Percentiles rank a stretch among this genome's conserved stretches.
Evolutionary conservation across 2,329 filamentous ascomycete species (phyloP).

Genomic region (Cryphonectria nitschkei): DNA sequence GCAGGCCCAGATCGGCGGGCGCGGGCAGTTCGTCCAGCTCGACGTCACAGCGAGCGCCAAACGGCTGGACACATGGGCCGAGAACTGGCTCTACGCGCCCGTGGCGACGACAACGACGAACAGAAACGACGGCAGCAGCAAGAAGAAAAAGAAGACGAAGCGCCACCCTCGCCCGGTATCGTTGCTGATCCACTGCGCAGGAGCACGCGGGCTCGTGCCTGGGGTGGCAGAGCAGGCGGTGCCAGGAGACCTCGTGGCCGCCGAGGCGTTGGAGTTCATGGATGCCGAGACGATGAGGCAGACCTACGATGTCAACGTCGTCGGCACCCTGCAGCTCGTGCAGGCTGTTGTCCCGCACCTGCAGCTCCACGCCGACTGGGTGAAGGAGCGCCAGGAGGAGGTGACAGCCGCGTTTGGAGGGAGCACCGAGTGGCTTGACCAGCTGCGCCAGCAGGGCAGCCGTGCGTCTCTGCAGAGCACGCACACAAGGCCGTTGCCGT

Average conservation of each 20-base stretch:
- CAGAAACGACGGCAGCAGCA: neutral
- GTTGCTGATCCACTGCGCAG: constrained; percentile 22
- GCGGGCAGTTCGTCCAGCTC: constrained; percentile 18
- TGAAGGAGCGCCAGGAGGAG: constrained; percentile 10
- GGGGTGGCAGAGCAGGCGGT: neutral
- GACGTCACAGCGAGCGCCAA: constrained; percentile 19
- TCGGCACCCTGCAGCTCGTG: constrained; percentile 19
- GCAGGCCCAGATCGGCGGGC: constrained; percentile 11
- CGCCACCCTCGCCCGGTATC: constrained; percentile 4
- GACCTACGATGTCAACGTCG: constrained; percentile 23
- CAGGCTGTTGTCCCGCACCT: constrained; percentile 19
- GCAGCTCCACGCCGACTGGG: constrained; percentile 10
- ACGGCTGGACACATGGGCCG: constrained; percentile 15
- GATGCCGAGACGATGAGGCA: constrained; percentile 18
- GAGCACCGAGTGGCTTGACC: neutral
- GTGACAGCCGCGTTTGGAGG: constrained; percentile 12
- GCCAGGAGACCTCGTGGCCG: constrained; percentile 13
- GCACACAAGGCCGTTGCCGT: neutral
- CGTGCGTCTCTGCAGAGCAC: constrained; percentile 11
- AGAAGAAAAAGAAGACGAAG: neutral
- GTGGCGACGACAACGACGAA: neutral
- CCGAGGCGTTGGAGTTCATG: constrained; percentile 20
- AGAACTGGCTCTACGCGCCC: constrained; percentile 15
- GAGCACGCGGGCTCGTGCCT: constrained; percentile 22
- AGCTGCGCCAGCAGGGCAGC: constrained; percentile 14